phyloP scores from a whole-genome alignment of 768 basidiomycete species.

The Rhodosporidiobolus sp. region DNA sequence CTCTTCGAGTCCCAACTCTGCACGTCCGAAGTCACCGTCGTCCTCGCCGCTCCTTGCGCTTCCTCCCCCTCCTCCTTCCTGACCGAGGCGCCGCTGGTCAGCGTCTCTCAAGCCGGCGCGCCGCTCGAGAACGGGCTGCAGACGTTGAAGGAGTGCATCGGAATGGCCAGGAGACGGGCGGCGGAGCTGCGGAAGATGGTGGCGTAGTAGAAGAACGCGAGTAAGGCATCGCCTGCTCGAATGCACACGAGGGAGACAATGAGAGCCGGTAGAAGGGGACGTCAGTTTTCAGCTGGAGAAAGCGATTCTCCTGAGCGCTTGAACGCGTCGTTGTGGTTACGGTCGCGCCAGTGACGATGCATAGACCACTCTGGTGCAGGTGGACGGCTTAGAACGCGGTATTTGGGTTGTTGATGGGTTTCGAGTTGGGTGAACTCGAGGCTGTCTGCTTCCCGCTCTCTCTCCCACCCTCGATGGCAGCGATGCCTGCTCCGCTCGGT shows the following conservation, averaged over 20 bases:
- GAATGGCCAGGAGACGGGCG: conserved; percentile 40
- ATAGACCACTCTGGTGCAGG: background rate
- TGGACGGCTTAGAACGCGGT: background rate
- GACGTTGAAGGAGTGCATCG: conserved; percentile 45
- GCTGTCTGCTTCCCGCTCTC: background rate
- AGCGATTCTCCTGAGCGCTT: no score
- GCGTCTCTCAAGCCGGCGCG: conserved; percentile 46
- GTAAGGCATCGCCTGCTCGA: no score
- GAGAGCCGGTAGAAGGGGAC: background rate
- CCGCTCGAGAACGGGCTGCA: conserved; percentile 42
- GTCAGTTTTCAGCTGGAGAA: no score
- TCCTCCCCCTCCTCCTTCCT: background rate
- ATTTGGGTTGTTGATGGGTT: no score
- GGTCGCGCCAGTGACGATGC: no score
- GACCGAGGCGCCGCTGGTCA: conserved; percentile 54
- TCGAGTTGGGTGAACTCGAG: background rate
- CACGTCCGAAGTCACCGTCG: conserved; percentile 65
- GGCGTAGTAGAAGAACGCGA: background rate
- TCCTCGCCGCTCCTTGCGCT: conserved; percentile 53
- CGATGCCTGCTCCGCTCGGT: no score
- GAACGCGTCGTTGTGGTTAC: no score
- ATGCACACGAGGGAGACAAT: background rate
- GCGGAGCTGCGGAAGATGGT: conserved; percentile 22
- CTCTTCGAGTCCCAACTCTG: conserved; percentile 86
- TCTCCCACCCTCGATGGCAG: background rate